phyloP scores from a whole-genome alignment of 352 stramenopile species.

The Globisporangium polare region DNA sequence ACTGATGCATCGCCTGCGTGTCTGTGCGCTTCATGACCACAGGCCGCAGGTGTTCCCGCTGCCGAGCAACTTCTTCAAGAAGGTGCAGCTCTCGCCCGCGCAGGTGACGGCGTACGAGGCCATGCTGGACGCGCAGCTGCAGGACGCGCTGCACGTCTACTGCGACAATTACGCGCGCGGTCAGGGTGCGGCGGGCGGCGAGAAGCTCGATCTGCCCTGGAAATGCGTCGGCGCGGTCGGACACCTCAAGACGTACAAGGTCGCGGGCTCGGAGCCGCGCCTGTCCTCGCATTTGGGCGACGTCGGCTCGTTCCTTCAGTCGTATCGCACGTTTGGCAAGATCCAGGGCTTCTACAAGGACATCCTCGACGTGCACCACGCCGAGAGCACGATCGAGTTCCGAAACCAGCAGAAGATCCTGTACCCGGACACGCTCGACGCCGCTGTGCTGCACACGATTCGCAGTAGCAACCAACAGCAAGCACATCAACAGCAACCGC shows the following conservation, averaged over 20 bases:
- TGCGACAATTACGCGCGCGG: slow-evolving; percentile 18
- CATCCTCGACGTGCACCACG: slow-evolving; percentile 37
- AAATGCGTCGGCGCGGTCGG: slow-evolving; percentile 30
- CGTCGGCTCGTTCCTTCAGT: slow-evolving; percentile 22
- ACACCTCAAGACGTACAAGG: slow-evolving; percentile 41
- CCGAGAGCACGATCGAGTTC: slow-evolving; percentile 34
- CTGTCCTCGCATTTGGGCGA: background rate
- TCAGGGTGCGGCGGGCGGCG: slow-evolving; percentile 13
- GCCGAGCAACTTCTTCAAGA: slow-evolving; percentile 16
- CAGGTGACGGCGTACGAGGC: slow-evolving; percentile 27
- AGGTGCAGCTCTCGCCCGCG: slow-evolving; percentile 25
- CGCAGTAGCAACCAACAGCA: slow-evolving; percentile 10
- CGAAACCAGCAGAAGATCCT: slow-evolving; percentile 42
- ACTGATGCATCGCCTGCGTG: background rate
- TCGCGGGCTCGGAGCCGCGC: slow-evolving; percentile 18
- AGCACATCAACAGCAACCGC: background rate
- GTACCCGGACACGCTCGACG: slow-evolving; percentile 37
- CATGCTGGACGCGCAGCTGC: slow-evolving; percentile 42
- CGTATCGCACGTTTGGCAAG: slow-evolving; percentile 40
- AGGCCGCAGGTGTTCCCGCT: slow-evolving; percentile 13
- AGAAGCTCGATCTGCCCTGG: slow-evolving; percentile 36
- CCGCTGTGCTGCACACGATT: slow-evolving; percentile 32
- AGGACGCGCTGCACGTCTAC: slow-evolving; percentile 36
- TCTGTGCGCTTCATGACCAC: background rate
- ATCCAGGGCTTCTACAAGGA: slow-evolving; percentile 50